Evolutionary conservation across 306 rosid species (phyloP).

Genomic region (Quercus parvula): DNA sequence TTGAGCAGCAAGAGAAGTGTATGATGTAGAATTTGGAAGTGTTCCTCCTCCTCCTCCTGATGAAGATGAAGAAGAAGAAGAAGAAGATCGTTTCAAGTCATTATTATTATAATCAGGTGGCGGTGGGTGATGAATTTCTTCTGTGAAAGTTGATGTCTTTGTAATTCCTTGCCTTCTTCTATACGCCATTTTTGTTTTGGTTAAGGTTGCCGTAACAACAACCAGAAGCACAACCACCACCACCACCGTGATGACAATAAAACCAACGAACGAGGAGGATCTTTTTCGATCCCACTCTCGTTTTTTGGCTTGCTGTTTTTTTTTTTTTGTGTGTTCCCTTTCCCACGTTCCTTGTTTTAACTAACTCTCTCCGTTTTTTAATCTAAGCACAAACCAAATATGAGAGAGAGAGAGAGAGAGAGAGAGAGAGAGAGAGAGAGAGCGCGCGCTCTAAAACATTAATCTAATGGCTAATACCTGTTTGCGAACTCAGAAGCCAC

Average conservation of each 20-base stretch:
- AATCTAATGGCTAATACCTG: background rate
- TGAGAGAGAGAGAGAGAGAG: background rate
- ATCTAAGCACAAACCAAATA: background rate
- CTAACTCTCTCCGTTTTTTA: constrained; percentile 31
- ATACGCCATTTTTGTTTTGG: constrained; percentile 59
- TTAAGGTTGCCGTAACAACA: background rate
- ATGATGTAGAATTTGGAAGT: too few relatives aligned
- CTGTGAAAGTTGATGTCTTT: constrained; percentile 76
- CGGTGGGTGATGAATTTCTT: constrained; percentile 52
- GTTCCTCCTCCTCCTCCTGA: background rate
- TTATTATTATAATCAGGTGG: constrained; percentile 18
- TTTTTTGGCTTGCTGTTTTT: background rate
- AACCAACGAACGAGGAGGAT: constrained; percentile 2
- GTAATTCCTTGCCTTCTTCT: constrained; percentile 79
- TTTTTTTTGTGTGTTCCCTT: background rate
- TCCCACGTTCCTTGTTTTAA: constrained; percentile 25
- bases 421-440: background rate
- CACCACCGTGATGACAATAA: background rate
- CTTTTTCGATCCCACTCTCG: background rate
- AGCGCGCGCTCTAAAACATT: background rate
- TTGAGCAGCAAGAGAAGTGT: constrained; percentile 58
- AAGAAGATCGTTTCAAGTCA: constrained; percentile 5
- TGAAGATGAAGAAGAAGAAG: constrained; percentile 32
- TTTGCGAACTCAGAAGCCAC: background rate
- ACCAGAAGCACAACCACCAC: background rate